Conservation (phyloP, 371 early-diverging fungal genomes). For the Mucor velutinosus region DNA sequence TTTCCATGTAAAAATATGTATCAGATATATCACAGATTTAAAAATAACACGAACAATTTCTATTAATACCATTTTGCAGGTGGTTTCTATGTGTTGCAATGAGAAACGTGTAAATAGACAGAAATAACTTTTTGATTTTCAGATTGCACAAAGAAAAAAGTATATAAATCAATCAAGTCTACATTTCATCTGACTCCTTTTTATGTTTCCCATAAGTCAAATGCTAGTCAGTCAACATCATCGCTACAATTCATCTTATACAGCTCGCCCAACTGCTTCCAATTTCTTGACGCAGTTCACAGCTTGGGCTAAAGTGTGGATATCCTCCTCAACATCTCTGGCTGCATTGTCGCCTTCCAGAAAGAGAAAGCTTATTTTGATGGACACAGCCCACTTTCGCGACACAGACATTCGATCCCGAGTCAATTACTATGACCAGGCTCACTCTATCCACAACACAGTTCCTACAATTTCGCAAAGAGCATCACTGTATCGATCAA, state of each 20-base stretch:
- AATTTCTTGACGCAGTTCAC: constrained; percentile 13
- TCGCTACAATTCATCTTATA: constrained; percentile 2
- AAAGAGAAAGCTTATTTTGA: constrained; percentile 64
- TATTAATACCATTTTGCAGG: not conserved
- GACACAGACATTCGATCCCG: constrained; percentile 18
- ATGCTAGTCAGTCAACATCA: not conserved
- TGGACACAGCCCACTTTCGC: constrained; percentile 55
- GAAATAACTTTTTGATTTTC: constrained; percentile 13
- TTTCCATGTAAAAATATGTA: not conserved
- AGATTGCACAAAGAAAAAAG: constrained; percentile 4
- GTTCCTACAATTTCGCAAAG: not conserved
- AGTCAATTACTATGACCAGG: constrained; percentile 12
- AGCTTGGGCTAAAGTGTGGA: constrained; percentile 25
- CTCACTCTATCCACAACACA: not conserved
- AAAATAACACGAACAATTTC: not conserved
- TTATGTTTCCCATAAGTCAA: not conserved
- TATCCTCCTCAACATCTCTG: constrained; percentile 23
- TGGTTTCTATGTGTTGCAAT: not conserved
- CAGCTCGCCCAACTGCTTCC: constrained; percentile 3
- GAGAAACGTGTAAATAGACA: constrained; percentile 2
- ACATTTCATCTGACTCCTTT: not conserved
- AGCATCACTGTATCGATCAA: constrained; percentile 9
- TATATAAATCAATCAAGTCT: not conserved
- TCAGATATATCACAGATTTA: not conserved
- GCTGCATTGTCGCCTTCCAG: constrained; percentile 19